Evolutionary conservation across 106 monocot species (phyloP).

Genomic region (Phalaenopsis aphrodite): DNA sequence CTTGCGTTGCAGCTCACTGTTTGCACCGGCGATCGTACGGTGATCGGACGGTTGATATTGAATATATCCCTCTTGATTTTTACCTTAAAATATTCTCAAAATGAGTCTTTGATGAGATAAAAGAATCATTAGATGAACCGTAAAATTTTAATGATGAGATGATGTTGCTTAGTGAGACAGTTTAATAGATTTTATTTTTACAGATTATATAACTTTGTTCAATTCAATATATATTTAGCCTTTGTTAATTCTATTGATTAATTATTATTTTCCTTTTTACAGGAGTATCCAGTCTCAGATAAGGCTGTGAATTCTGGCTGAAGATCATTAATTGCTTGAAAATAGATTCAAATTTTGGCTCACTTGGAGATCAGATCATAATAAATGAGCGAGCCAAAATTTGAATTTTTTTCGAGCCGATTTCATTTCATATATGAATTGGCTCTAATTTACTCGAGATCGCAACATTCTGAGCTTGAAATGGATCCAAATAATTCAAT

Average conservation of each 20-base stretch:
- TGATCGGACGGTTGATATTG: conserved; percentile 26
- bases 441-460: too few species aligned
- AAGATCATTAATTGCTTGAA: too few species aligned
- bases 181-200: neutral
- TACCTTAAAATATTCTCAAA: conserved; percentile 45
- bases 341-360: too few species aligned
- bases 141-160: neutral
- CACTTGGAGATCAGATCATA: too few species aligned
- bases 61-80: conserved; percentile 37
- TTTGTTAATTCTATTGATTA: neutral
- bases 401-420: too few species aligned
- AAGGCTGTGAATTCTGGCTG: too few species aligned
- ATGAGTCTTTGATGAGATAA: conserved; percentile 16
- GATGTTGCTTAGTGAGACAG: neutral
- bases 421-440: too few species aligned
- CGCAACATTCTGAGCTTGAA: too few species aligned
- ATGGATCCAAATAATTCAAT: too few species aligned
- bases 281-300: too few species aligned
- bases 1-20: conserved; percentile 63
- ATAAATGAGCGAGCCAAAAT: too few species aligned
- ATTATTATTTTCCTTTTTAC: too few species aligned
- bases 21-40: conserved; percentile 66
- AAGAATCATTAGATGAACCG: neutral
- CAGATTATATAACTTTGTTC: neutral
- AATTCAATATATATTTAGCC: neutral